Evolutionary conservation across 306 rosid genomes (phyloP).

Genomic region (Pyrus pyrifolia): DNA sequence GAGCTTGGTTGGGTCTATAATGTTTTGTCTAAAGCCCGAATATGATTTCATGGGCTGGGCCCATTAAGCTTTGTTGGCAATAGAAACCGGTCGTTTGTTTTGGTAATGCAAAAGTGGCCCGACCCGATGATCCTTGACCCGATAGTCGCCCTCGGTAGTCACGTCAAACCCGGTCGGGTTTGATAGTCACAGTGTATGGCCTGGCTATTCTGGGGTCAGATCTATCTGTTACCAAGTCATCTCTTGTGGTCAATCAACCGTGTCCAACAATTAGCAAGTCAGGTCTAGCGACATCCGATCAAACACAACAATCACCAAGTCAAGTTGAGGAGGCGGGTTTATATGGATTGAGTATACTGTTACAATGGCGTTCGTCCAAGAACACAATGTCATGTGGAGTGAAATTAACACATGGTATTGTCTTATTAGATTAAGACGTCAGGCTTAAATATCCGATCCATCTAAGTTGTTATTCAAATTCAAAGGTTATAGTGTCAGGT

Average conservation of each 20-base stretch:
- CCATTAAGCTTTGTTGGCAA: neutral
- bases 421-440: rapidly evolving
- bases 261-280: too few species aligned
- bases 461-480: neutral
- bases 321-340: too few species aligned
- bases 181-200: too few species aligned
- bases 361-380: too few species aligned
- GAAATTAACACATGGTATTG: neutral
- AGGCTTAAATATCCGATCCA: rapidly evolving
- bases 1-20: neutral
- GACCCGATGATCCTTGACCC: neutral
- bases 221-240: too few species aligned
- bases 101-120: neutral
- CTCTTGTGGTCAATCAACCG: too few species aligned
- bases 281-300: too few species aligned
- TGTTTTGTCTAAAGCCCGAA: neutral
- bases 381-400: too few species aligned
- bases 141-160: neutral
- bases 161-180: too few species aligned
- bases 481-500: neutral
- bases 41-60: neutral
- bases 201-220: too few species aligned
- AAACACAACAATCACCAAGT: too few species aligned
- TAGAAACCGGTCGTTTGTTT: neutral
- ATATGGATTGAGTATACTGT: too few species aligned